Evolutionary conservation across 225 moss, liverwort and hornwort genomes (phyloP).

Genomic region (Marchantia polymorpha): DNA sequence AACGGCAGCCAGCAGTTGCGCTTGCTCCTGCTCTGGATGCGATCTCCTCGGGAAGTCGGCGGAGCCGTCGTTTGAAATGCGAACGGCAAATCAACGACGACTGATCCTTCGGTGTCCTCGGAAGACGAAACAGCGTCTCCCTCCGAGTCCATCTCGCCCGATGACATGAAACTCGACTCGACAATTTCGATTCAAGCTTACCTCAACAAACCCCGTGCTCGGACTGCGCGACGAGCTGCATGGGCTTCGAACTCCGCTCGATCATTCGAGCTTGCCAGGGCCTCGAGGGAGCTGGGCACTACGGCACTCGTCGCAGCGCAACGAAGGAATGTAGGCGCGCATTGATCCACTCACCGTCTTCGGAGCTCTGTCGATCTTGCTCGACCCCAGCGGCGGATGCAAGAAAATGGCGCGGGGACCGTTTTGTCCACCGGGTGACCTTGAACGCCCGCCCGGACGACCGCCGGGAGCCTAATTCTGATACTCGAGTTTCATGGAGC

Average conservation of each 20-base stretch:
- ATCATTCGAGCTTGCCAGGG: not conserved
- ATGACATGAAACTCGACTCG: not conserved
- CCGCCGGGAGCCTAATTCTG: too few species aligned
- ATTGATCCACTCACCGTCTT: too few species aligned
- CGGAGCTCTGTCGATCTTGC: too few species aligned
- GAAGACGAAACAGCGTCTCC: not conserved
- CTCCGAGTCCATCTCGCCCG: not conserved
- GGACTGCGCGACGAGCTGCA: not conserved
- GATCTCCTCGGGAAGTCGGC: not conserved
- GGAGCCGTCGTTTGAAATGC: not conserved
- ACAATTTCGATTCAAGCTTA: not conserved
- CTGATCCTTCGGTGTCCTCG: not conserved
- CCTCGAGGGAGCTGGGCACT: not conserved
- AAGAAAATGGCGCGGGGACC: too few species aligned
- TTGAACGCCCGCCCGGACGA: too few species aligned
- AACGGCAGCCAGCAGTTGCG: conserved; percentile 44
- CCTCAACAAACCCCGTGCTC: not conserved
- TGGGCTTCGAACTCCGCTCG: not conserved
- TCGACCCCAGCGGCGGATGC: too few species aligned
- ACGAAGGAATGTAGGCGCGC: not conserved
- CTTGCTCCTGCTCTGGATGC: conserved; percentile 34
- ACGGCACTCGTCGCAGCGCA: not conserved
- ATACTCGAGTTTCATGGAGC: too few species aligned
- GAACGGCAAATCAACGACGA: not conserved
- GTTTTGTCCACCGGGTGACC: too few species aligned